These are phyloP conservation scores for Malbranchea cinnamomea DNA, from an alignment of 2,329 filamentous ascomycete species.

Conservation along the genomic window DNA sequence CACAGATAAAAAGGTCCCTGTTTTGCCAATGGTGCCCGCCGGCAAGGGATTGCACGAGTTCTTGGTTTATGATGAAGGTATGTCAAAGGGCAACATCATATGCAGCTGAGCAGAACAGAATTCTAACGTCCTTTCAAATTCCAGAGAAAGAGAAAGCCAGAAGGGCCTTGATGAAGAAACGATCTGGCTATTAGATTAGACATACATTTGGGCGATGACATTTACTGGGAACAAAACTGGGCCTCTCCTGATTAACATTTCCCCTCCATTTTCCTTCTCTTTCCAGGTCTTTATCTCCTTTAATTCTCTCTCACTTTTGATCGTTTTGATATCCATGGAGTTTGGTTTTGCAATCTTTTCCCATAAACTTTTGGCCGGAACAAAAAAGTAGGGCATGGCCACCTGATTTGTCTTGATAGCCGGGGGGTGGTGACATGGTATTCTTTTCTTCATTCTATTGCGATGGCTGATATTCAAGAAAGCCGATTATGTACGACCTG, in stretches of 20 bases:
- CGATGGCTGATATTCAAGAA: no score
- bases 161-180: slow-evolving; percentile 50
- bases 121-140: slow-evolving; percentile 18
- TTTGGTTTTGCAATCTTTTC: slow-evolving; percentile 2
- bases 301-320: slow-evolving; percentile 14
- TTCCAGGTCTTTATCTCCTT: neutral
- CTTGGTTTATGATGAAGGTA: slow-evolving; percentile 69
- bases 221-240: neutral
- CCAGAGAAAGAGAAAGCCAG: slow-evolving; percentile 53
- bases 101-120: no score
- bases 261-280: neutral
- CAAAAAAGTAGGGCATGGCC: slow-evolving; percentile 4
- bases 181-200: slow-evolving; percentile 30
- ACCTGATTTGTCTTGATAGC: neutral
- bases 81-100: no score
- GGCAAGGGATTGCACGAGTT: slow-evolving; percentile 86
- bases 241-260: neutral
- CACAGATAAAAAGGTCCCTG: slow-evolving; percentile 64
- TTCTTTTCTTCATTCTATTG: neutral
- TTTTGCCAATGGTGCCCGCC: slow-evolving; percentile 92
- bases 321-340: slow-evolving; percentile 28
- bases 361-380: neutral
- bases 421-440: slow-evolving; percentile 13
- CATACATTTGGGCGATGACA: slow-evolving; percentile 1
- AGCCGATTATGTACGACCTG: no score